A percentile compares a stretch with the other conserved stretches of the same genome.
These are phyloP conservation scores for Colletotrichum neosansevieriae DNA, from an alignment of 2,329 filamentous ascomycete genomes.

Conservation along the genomic window DNA sequence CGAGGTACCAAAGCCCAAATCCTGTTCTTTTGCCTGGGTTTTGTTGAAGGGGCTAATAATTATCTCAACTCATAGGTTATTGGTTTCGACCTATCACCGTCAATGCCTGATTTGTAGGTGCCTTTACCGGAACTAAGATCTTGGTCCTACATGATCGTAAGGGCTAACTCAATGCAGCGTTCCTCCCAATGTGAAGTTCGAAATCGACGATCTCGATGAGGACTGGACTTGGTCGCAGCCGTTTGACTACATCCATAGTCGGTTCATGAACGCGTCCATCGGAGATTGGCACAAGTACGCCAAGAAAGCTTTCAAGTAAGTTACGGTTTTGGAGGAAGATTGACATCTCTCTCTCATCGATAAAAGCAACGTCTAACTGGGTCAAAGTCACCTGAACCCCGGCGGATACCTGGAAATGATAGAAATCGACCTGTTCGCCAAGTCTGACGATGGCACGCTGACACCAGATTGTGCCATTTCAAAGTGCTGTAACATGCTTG, in stretches of 20 bases:
- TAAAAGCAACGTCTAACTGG: no score
- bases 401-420: slow-evolving; percentile 60
- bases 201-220: slow-evolving; percentile 52
- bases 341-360: no score
- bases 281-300: slow-evolving; percentile 64
- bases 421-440: slow-evolving; percentile 54
- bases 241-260: slow-evolving; percentile 71
- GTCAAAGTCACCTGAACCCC: slow-evolving; percentile 56
- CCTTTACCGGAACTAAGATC: no score
- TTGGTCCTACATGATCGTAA: no score
- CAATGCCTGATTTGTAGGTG: slow-evolving; percentile 53
- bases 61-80: slow-evolving; percentile 43
- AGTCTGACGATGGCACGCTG: slow-evolving; percentile 57
- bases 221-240: slow-evolving; percentile 50
- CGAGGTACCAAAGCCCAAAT: slow-evolving; percentile 40
- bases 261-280: slow-evolving; percentile 66
- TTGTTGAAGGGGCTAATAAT: not conserved
- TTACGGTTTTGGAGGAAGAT: not conserved
- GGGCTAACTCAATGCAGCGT: slow-evolving; percentile 47
- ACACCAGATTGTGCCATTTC: slow-evolving; percentile 25
- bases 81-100: slow-evolving; percentile 54
- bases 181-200: slow-evolving; percentile 53
- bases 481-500: slow-evolving; percentile 41
- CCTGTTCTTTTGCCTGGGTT: not conserved
- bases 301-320: slow-evolving; percentile 54